Conservation (phyloP, 108 stramenopile species). For the Fistulifera solaris region DNA sequence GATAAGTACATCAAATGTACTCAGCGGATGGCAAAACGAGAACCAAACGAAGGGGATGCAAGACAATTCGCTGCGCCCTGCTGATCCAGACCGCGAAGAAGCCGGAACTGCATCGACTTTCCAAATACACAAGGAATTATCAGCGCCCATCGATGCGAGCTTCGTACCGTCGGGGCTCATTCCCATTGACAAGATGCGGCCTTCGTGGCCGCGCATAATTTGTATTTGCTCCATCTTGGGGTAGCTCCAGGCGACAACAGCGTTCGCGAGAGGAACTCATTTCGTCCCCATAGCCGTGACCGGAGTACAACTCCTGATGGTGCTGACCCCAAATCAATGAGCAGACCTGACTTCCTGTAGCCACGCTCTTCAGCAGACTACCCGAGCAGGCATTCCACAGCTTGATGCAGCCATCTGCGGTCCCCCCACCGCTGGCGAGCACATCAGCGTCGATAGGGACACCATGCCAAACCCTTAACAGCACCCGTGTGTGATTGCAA, state of each 20-base stretch:
- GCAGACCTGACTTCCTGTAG: conserved; percentile 88
- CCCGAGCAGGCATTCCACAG: conserved; percentile 83
- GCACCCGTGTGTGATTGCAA: conserved; percentile 82
- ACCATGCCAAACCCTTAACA: conserved; percentile 93
- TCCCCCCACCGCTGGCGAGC: conserved; percentile 88
- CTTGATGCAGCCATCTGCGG: conserved; percentile 91
- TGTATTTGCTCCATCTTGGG: conserved; percentile 82
- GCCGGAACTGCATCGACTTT: conserved; percentile 67
- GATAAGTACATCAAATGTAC: too few species aligned
- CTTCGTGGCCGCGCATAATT: conserved; percentile 79
- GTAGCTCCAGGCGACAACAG: conserved; percentile 48
- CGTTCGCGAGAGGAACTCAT: conserved; percentile 25
- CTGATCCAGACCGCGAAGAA: conserved; percentile 7
- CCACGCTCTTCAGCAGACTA: conserved; percentile 67
- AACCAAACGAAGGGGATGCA: too few species aligned
- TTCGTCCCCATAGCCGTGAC: conserved; percentile 81
- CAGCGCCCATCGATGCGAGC: conserved; percentile 81
- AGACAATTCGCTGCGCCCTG: too few species aligned
- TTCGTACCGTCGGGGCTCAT: conserved; percentile 72
- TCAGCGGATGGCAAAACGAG: too few species aligned
- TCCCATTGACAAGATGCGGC: conserved; percentile 77
- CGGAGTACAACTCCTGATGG: conserved; percentile 79
- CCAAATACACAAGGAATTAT: conserved; percentile 93
- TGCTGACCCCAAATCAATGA: conserved; percentile 73
- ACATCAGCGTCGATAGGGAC: conserved; percentile 78